These are phyloP conservation scores for Talaromyces proteolyticus DNA, from an alignment of 495 filamentous ascomycete species.

Conservation along the genomic window DNA sequence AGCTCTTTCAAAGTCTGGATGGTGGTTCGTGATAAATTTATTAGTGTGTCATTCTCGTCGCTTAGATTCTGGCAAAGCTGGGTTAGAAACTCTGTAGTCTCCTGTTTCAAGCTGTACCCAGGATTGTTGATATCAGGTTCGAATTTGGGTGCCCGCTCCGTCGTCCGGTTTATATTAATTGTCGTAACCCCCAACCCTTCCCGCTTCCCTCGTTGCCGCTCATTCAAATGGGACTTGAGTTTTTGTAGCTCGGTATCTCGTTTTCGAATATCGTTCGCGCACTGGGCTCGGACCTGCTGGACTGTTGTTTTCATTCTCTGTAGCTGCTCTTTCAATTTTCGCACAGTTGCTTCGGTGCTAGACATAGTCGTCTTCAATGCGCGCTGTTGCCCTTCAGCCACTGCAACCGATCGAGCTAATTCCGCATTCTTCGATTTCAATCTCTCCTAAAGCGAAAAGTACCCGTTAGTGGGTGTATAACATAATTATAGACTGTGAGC, in stretches of 20 bases:
- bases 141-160: slow-evolving; percentile 30
- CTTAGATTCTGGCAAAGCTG: slow-evolving; percentile 81
- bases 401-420: slow-evolving; percentile 64
- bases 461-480: neutral
- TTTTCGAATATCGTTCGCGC: slow-evolving; percentile 87
- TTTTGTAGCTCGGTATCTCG: slow-evolving; percentile 83
- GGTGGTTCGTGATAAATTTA: slow-evolving; percentile 65
- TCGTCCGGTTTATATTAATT: slow-evolving; percentile 40
- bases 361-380: slow-evolving; percentile 61
- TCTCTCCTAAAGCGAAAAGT: slow-evolving; percentile 32
- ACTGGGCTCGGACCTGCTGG: slow-evolving; percentile 76
- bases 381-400: slow-evolving; percentile 68
- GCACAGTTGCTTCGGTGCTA: slow-evolving; percentile 62
- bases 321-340: slow-evolving; percentile 73
- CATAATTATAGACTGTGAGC: neutral
- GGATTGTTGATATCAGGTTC: slow-evolving; percentile 47
- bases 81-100: slow-evolving; percentile 90
- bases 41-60: slow-evolving; percentile 87
- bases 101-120: slow-evolving; percentile 69
- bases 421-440: slow-evolving; percentile 68
- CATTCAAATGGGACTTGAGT: slow-evolving; percentile 76
- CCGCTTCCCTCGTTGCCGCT: slow-evolving; percentile 42
- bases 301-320: slow-evolving; percentile 69
- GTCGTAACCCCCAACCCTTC: slow-evolving; percentile 44
- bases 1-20: slow-evolving; percentile 68